These are phyloP conservation scores for Candida sp. DNA, from an alignment of 1,139 yeast genomes.

Conservation along the genomic window DNA sequence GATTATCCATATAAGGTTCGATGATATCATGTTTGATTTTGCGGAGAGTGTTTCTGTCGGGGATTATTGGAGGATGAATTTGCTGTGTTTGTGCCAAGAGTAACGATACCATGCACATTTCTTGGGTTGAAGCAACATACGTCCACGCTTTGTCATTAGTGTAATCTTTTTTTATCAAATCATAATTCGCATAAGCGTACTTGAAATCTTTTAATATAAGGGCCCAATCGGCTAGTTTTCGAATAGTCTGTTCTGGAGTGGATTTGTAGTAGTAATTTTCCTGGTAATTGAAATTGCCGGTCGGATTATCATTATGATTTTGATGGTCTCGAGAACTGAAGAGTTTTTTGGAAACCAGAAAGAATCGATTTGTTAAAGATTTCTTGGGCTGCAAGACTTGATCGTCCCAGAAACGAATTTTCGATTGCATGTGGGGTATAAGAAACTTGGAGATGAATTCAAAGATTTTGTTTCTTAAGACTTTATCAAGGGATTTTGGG, in stretches of 20 bases:
- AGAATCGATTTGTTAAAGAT: conserved; percentile 70
- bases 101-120: conserved; percentile 77
- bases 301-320: conserved; percentile 11
- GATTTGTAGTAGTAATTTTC: conserved; percentile 55
- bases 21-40: conserved; percentile 60
- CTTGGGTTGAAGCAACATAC: conserved; percentile 82
- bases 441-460: conserved; percentile 57
- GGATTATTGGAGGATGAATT: conserved; percentile 14
- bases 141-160: conserved; percentile 79
- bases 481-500: conserved; percentile 34
- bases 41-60: conserved; percentile 51
- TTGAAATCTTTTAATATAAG: conserved; percentile 86
- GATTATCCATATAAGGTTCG: conserved; percentile 66
- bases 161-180: conserved; percentile 75
- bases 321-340: conserved; percentile 30
- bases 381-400: conserved; percentile 65
- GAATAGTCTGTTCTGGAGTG: conserved; percentile 69
- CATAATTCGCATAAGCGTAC: conserved; percentile 82
- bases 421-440: conserved; percentile 76
- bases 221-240: conserved; percentile 91
- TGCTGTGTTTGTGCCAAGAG: conserved; percentile 62
- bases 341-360: conserved; percentile 63
- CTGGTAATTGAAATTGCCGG: conserved; percentile 32
- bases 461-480: conserved; percentile 41
- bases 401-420: conserved; percentile 78